Conservation (phyloP, 495 filamentous ascomycete species). For the Podospora australis region DNA sequence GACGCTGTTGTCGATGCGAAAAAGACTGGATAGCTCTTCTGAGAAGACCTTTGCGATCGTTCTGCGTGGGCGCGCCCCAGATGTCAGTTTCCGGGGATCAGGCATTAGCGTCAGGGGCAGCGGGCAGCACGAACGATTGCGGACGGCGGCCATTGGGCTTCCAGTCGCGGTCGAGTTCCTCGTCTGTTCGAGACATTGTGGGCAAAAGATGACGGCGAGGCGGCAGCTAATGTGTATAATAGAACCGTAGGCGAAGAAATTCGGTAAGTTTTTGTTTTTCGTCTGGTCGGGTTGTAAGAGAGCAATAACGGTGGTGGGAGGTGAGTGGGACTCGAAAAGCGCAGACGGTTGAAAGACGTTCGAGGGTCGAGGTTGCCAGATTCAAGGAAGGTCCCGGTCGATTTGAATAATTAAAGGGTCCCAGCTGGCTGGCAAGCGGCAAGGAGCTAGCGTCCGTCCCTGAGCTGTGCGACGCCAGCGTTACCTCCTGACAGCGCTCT, state of each 20-base stretch:
- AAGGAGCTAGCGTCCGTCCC: conserved; percentile 11
- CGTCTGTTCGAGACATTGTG: conserved; percentile 46
- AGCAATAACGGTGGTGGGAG: background rate
- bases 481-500: conserved; percentile 3
- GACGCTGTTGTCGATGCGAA: conserved; percentile 74
- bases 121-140: conserved; percentile 80
- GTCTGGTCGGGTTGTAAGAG: background rate
- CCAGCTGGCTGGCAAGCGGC: conserved; percentile 9
- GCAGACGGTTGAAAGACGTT: no score
- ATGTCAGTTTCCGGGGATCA: conserved; percentile 11
- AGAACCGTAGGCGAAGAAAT: no score
- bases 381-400: conserved; percentile 12
- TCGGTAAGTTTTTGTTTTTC: no score
- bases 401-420: conserved; percentile 13
- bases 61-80: conserved; percentile 36
- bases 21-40: conserved; percentile 78
- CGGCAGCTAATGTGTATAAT: no score
- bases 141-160: conserved; percentile 67
- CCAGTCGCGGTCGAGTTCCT: conserved; percentile 65
- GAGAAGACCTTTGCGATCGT: conserved; percentile 86
- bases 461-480: background rate
- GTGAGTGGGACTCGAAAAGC: no score
- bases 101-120: conserved; percentile 8
- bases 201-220: conserved; percentile 4
- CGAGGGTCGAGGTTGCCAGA: conserved; percentile 1